phyloP scores from a whole-genome alignment of 805 yeast genomes.

The Metschnikowia reukaufii region DNA sequence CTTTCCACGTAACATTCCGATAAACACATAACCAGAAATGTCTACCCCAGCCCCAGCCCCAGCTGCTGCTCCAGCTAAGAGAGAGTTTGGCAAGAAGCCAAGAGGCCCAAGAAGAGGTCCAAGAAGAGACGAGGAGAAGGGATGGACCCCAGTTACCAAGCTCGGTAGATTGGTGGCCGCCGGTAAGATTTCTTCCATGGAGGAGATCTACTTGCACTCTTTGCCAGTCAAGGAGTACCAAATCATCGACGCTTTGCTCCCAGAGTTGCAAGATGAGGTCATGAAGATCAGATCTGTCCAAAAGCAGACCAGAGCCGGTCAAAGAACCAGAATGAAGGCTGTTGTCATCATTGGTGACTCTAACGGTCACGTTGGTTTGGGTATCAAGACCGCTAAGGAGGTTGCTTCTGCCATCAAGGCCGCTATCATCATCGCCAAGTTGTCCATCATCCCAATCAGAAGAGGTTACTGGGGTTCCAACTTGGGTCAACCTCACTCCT shows the following conservation, averaged over 20 bases:
- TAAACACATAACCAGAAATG: constrained; percentile 32
- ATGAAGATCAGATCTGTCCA: constrained; percentile 99
- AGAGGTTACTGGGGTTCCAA: constrained; percentile 99
- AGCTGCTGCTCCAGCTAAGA: constrained; percentile 27
- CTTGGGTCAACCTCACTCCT: constrained; percentile 99
- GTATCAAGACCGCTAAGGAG: constrained; percentile 99
- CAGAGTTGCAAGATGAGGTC: constrained; percentile 95
- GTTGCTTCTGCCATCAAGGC: constrained; percentile 99
- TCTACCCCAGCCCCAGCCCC: constrained; percentile 37
- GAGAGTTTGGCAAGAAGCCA: constrained; percentile 59
- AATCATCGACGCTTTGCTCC: constrained; percentile 94
- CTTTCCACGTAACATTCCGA: constrained; percentile 74
- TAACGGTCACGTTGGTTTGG: constrained; percentile 99
- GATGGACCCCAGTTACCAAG: constrained; percentile 99
- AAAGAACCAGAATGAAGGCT: constrained; percentile 99
- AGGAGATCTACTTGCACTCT: constrained; percentile 99
- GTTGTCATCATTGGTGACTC: constrained; percentile 99
- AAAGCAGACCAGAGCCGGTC: constrained; percentile 99
- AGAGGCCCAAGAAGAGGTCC: constrained; percentile 47
- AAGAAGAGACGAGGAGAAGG: constrained; percentile 92
- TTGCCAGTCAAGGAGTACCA: constrained; percentile 99
- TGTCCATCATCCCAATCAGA: constrained; percentile 98
- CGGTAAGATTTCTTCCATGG: constrained; percentile 93
- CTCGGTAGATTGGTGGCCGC: constrained; percentile 99
- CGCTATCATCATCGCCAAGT: constrained; percentile 98